Evolutionary conservation across 139 green algal genomes (phyloP).

Genomic region (Microglena sp.): DNA sequence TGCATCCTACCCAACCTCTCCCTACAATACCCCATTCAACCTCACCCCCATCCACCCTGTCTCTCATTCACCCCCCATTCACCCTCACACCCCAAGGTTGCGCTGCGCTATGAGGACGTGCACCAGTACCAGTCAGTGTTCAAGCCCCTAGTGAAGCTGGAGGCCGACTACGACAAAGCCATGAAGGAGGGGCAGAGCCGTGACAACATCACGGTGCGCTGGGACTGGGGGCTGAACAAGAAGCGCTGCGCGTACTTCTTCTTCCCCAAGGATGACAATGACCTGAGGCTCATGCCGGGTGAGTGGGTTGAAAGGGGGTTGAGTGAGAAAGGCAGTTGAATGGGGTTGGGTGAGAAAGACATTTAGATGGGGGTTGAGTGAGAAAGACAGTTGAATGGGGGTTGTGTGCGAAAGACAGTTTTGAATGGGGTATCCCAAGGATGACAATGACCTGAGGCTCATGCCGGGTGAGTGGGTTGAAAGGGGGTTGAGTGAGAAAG

Average conservation of each 20-base stretch:
- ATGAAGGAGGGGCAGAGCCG: constrained; percentile 81
- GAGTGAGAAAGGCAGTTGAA: not conserved
- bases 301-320: not conserved
- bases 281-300: constrained; percentile 34
- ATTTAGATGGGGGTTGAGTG: not conserved
- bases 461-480: constrained; percentile 13
- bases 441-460: constrained; percentile 44
- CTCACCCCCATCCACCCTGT: no score
- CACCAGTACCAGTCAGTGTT: constrained; percentile 23
- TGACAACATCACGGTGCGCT: constrained; percentile 80
- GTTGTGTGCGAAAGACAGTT: not conserved
- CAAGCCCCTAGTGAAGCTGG: constrained; percentile 72
- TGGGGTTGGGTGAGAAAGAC: not conserved
- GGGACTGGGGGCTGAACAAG: constrained; percentile 89
- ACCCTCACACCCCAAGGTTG: no score
- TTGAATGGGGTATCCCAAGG: no score
- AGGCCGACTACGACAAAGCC: constrained; percentile 85
- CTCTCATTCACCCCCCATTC: no score
- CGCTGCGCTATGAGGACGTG: constrained; percentile 12
- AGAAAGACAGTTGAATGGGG: not conserved
- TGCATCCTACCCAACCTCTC: no score
- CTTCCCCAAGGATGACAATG: constrained; percentile 69
- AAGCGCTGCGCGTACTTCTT: constrained; percentile 80
- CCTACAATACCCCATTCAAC: no score
- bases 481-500: not conserved